Base-by-base conservation (phyloP, 345 rosid species). In the Lepidium sativum region DNA sequence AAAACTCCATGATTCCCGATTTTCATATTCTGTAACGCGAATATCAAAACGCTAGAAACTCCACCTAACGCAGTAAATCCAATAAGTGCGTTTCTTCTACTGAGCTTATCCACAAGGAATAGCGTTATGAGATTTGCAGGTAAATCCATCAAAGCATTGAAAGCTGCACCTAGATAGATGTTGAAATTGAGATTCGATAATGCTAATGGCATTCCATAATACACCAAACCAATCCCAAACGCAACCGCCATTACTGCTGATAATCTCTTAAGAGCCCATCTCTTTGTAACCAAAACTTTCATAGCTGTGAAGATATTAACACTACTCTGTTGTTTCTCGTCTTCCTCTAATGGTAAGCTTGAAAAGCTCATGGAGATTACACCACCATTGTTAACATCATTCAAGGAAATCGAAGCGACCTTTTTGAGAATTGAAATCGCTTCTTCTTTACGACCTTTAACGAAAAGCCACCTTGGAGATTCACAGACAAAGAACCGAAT, bases 131-230 rank as follows among this genome's bases (percentile, higher is more conserved):
- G 54, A 5, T 86, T 76, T 6, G 88, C 62, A 0, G 90, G 97
- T 8, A 90, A 69, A 67, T 87, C 92, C 10, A 85, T 80, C 35
- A 87, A 71, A 53, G 86, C 95, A 37, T 90, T 87, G 9, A 81
- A 67, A 11, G 82, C 73, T 13, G 83, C 84, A 49, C 95, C 79
- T 33, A 82, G 34, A 63, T 85, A 90, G n/a, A 84, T 80, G 56
- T 81, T 78, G 73, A 83, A 79, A 8, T 76, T 63, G 33, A 85
- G 70, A 53, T 79, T 81, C 9, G 78, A 80, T 3, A 79, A 80
- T 10, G 83, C 81, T 32, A 90, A 71, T 21, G 90, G 95, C 88
- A 90, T 85, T 13, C 95, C 92, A 29, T 84, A 87, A 16, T 85
- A 85, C 2, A 85, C 84, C 71, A 85, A 48, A 40, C 97, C 95